phyloP scores from a whole-genome alignment of 192 early-diverging fungal genomes.

The Backusella sp. region DNA sequence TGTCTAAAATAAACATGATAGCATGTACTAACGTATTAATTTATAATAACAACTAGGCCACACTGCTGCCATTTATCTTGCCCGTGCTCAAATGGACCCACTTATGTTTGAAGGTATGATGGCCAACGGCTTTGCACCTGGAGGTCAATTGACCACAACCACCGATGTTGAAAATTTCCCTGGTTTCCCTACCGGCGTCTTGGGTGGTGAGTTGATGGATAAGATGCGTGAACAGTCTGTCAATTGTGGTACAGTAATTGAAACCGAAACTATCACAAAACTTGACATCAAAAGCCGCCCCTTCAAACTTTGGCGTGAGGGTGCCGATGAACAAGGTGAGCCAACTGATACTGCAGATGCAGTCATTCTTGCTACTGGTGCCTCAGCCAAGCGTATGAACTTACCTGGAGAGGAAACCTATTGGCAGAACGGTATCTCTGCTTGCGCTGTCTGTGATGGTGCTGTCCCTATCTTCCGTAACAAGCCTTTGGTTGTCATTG shows the following conservation, averaged over 20 bases:
- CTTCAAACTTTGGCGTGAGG: conserved; percentile 87
- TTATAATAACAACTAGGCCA: conserved; percentile 50
- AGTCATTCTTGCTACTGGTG: conserved; percentile 93
- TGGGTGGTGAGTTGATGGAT: conserved; percentile 85
- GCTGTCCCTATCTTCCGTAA: conserved; percentile 96
- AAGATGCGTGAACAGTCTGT: conserved; percentile 80
- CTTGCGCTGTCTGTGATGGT: conserved; percentile 98
- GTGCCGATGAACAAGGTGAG: conserved; percentile 63
- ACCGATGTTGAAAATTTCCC: conserved; percentile 96
- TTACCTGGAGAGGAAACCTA: conserved; percentile 89
- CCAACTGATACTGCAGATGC: conserved; percentile 77
- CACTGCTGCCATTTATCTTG: conserved; percentile 96
- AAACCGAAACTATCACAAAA: conserved; percentile 86
- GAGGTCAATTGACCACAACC: conserved; percentile 86
- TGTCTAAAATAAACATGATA: not conserved
- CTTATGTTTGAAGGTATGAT: conserved; percentile 96
- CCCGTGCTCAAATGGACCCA: conserved; percentile 89
- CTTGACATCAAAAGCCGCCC: conserved; percentile 77
- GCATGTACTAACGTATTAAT: not conserved
- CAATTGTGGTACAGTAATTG: conserved; percentile 82
- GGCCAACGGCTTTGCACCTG: conserved; percentile 75
- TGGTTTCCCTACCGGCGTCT: conserved; percentile 89
- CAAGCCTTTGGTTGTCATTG: conserved; percentile 93
- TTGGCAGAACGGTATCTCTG: conserved; percentile 98
- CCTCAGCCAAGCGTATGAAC: conserved; percentile 88